A percentile compares a stretch with the other conserved stretches of the same genome.
Evolutionary conservation across 2,329 filamentous ascomycete genomes (phyloP).

Genomic region (Talaromyces sp.): DNA sequence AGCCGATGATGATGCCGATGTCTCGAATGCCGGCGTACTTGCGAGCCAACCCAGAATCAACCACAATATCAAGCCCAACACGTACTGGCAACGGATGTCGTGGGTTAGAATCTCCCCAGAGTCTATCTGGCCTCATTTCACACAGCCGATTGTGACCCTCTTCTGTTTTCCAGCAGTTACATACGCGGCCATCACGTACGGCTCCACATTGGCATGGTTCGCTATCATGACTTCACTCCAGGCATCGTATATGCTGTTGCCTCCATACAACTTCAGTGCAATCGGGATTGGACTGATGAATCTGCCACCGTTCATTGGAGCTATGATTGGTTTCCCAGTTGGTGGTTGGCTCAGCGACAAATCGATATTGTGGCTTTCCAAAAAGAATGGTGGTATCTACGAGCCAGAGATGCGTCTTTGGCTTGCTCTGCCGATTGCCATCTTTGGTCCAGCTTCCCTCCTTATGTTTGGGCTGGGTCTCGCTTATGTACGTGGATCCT

Average conservation of each 20-base stretch:
- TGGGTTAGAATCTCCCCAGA: constrained; percentile 30
- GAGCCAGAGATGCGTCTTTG: constrained; percentile 51
- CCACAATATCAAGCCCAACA: constrained; percentile 41
- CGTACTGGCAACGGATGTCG: constrained; percentile 49
- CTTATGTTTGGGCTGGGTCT: constrained; percentile 45
- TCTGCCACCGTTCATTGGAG: constrained; percentile 45
- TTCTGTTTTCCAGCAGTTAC: constrained; percentile 54
- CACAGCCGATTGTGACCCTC: constrained; percentile 32
- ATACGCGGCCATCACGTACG: constrained; percentile 45
- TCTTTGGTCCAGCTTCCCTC: constrained; percentile 37
- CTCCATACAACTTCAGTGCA: constrained; percentile 46
- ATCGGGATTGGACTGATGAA: constrained; percentile 44
- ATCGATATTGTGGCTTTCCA: constrained; percentile 41
- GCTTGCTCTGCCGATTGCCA: constrained; percentile 28
- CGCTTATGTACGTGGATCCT: constrained; percentile 23
- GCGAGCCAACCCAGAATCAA: constrained; percentile 21
- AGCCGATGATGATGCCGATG: not conserved
- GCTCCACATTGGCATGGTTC: constrained; percentile 41
- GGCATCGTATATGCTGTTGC: constrained; percentile 39
- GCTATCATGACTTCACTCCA: constrained; percentile 43
- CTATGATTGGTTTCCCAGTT: constrained; percentile 37
- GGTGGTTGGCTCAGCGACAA: constrained; percentile 43
- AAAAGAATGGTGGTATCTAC: constrained; percentile 44
- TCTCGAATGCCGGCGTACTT: not conserved
- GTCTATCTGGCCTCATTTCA: constrained; percentile 27